phyloP scores from a whole-genome alignment of 495 filamentous ascomycete genomes.

The Penicillium goetzii region DNA sequence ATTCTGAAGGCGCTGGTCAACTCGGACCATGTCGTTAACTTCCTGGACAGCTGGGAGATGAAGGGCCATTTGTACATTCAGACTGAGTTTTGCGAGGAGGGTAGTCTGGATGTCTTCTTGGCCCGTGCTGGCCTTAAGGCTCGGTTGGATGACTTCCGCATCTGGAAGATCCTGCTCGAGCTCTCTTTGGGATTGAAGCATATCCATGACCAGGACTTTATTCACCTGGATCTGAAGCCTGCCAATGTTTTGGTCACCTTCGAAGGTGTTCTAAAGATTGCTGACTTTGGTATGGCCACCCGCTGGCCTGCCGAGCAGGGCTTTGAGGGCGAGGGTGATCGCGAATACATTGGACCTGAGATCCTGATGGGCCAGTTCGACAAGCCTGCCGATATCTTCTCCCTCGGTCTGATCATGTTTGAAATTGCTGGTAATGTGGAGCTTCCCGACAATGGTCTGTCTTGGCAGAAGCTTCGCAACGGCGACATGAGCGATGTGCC shows the following conservation, averaged over 20 bases:
- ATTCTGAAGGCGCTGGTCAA: constrained; percentile 71
- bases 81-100: constrained; percentile 94
- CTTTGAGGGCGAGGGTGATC: constrained; percentile 91
- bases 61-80: constrained; percentile 87
- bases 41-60: constrained; percentile 84
- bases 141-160: constrained; percentile 91
- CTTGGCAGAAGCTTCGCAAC: constrained; percentile 84
- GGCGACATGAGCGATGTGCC: constrained; percentile 87
- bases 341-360: constrained; percentile 93
- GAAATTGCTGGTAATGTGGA: constrained; percentile 92
- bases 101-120: constrained; percentile 83
- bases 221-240: constrained; percentile 94
- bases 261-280: constrained; percentile 91
- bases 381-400: constrained; percentile 91
- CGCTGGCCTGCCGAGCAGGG: constrained; percentile 71
- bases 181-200: constrained; percentile 78
- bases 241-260: constrained; percentile 91
- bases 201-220: constrained; percentile 84
- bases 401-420: constrained; percentile 88
- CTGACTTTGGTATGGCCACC: constrained; percentile 93
- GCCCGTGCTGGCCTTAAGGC: constrained; percentile 76
- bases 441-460: constrained; percentile 86
- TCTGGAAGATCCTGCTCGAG: constrained; percentile 96
- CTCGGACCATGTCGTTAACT: constrained; percentile 80
- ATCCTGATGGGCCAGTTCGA: constrained; percentile 81